Conservation (phyloP, 2,329 filamentous ascomycete species). For the Arthrinium puccinioides region DNA sequence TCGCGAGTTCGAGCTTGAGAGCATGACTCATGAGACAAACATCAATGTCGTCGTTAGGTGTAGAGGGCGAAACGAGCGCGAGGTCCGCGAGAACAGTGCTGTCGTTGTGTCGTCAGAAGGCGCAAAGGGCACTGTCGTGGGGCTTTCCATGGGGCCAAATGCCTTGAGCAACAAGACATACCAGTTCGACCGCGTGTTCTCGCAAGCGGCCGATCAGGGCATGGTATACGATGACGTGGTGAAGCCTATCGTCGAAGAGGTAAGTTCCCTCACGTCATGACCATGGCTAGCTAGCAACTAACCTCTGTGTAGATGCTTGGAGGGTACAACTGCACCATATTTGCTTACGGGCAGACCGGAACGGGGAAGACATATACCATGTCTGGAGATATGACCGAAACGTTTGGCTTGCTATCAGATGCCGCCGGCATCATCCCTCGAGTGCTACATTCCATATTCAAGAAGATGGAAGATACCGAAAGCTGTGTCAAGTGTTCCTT, state of each 20-base stretch:
- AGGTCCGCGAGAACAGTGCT: slow-evolving; percentile 89
- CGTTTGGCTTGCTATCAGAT: slow-evolving; percentile 77
- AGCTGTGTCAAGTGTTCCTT: slow-evolving; percentile 96
- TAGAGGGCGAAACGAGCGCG: slow-evolving; percentile 84
- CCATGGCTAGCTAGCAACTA: not conserved
- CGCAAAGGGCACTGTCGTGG: slow-evolving; percentile 76
- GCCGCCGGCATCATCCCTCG: slow-evolving; percentile 92
- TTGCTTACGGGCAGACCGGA: slow-evolving; percentile 95
- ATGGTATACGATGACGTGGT: slow-evolving; percentile 97
- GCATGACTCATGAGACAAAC: slow-evolving; percentile 76
- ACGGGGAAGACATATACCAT: slow-evolving; percentile 99
- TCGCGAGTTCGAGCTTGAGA: slow-evolving; percentile 68
- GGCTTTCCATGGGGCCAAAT: slow-evolving; percentile 86
- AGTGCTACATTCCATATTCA: slow-evolving; percentile 79
- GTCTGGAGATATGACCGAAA: slow-evolving; percentile 94
- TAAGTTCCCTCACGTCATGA: slow-evolving; percentile 31
- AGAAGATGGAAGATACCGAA: slow-evolving; percentile 74
- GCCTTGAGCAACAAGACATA: slow-evolving; percentile 94
- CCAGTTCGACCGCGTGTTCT: slow-evolving; percentile 95
- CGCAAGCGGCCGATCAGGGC: slow-evolving; percentile 83
- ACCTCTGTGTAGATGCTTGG: slow-evolving; percentile 63
- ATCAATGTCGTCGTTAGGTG: slow-evolving; percentile 97
- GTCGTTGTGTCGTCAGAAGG: slow-evolving; percentile 85
- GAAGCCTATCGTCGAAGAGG: slow-evolving; percentile 85
- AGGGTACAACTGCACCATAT: slow-evolving; percentile 97